Evolutionary conservation across 176 grass and related monocot genomes (phyloP), one percentile per base, ranked within the genome.

Genomic region (Tillandsia fasciculata): DNA sequence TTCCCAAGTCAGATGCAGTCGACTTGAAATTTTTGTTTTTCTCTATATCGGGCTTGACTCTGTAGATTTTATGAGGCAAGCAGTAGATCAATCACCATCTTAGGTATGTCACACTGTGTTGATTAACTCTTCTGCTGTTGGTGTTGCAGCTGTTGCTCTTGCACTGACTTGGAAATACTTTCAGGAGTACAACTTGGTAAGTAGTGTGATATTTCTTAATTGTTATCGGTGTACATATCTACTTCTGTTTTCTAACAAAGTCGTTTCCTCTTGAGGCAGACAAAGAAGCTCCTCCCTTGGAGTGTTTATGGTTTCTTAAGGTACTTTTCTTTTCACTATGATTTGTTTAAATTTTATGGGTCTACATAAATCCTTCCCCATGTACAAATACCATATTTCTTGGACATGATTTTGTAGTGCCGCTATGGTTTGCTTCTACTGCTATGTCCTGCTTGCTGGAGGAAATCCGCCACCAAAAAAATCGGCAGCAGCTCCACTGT

Each of bases 401-500:
- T 26, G 67, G 29, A 64, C 54, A 10, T 81, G 33, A 42, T 57
- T 54, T 53, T 64, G 10, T 83, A 91, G 92, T 53, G 81, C 49
- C 5, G 66, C 73, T 11, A 96, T 96, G 88, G 82, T 91, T 47
- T 91, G 88, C 76, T 96, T 96, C 76, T 96, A 96, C 75, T 73
- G 69, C 0, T 96, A 96, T 13, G 92, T 96, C 27, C 5, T 96
- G 27, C 52, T 87, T 56, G 79, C 87, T 50, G 92, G 88, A 52
- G 92, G 92, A 18, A 91, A 96, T 68, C 88, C 92, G 0, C 88
- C 88, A 52, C 88, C 92, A 28, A 96, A 96, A 72, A 87, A 87
- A 81, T 76, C 79, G 73, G 76, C 72, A 2, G 50, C 63, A 26
- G 64, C 82, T 29, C 70, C 78, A 42, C 33, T 42, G 33, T 42